Percentiles rank a stretch among this genome's conserved stretches.
phyloP scores from a whole-genome alignment of 2,329 filamentous ascomycete genomes.

The Arthrobotrys musiformis region DNA sequence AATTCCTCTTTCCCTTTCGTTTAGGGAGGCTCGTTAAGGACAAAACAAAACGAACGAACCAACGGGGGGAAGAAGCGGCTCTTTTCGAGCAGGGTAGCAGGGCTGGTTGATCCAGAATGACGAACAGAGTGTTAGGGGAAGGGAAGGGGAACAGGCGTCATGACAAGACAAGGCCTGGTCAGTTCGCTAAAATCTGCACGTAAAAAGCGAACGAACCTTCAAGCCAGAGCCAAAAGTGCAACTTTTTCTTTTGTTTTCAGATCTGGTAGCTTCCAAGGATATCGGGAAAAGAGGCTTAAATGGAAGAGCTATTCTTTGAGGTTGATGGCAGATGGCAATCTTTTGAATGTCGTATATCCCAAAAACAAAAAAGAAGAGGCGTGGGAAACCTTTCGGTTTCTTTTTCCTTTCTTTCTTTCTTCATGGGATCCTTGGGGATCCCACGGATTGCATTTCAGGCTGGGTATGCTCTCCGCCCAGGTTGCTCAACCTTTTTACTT shows the following conservation, averaged over 20 bases:
- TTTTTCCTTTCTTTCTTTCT: neutral
- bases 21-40: conserved; percentile 5
- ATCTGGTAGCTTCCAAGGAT: conserved; percentile 32
- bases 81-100: conserved; percentile 18
- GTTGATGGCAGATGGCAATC: neutral
- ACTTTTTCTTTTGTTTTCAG: conserved; percentile 9
- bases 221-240: conserved; percentile 47
- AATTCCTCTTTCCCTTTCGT: too few relatives aligned
- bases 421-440: neutral
- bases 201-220: conserved; percentile 35
- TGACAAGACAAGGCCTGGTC: conserved; percentile 30
- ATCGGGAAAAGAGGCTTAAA: conserved; percentile 40
- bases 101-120: conserved; percentile 51
- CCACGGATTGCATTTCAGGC: neutral
- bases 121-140: conserved; percentile 22
- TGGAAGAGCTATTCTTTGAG: conserved; percentile 1
- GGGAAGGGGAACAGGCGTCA: too few relatives aligned
- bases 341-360: conserved; percentile 11
- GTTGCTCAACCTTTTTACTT: neutral
- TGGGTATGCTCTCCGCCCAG: neutral
- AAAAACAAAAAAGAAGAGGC: neutral
- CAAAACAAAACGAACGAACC: conserved; percentile 27
- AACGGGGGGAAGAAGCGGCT: conserved; percentile 31
- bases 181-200: conserved; percentile 43
- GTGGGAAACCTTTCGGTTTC: neutral